A percentile compares a stretch with the other conserved stretches of the same genome.
These are phyloP conservation scores for Rosa lucieae DNA, from an alignment of 306 rosid genomes.

Conservation along the genomic window DNA sequence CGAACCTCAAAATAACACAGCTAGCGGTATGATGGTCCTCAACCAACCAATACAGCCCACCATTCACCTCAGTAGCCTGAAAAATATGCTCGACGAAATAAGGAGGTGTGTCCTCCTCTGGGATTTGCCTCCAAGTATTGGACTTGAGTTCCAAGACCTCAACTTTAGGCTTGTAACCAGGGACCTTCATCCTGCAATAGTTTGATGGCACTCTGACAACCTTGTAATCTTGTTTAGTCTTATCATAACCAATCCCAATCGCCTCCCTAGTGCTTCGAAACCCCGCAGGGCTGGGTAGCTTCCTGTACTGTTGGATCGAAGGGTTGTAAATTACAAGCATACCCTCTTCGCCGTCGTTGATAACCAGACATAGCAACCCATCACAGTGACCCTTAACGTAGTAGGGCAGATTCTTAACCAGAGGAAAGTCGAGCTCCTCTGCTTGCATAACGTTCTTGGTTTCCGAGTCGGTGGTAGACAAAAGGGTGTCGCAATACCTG, in stretches of 20 bases:
- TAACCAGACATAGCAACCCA: constrained; percentile 41
- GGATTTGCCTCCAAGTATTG: constrained; percentile 33
- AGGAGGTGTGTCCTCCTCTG: constrained; percentile 34
- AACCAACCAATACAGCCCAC: constrained; percentile 38
- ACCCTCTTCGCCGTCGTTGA: constrained; percentile 37
- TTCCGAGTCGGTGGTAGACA: constrained; percentile 25
- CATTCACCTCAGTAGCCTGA: constrained; percentile 31
- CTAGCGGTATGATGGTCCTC: constrained; percentile 10
- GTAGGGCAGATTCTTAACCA: constrained; percentile 27
- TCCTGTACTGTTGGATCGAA: constrained; percentile 31
- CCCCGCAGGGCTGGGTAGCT: constrained; percentile 25
- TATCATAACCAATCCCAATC: constrained; percentile 34
- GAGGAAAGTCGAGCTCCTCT: constrained; percentile 19
- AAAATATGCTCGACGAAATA: constrained; percentile 39
- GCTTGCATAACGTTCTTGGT: constrained; percentile 15
- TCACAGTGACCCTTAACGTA: constrained; percentile 51
- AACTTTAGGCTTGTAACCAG: constrained; percentile 22
- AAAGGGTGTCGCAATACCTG: constrained; percentile 36
- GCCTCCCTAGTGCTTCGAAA: constrained; percentile 37
- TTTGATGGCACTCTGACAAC: constrained; percentile 37
- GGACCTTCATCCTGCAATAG: constrained; percentile 30
- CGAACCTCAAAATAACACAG: constrained; percentile 33
- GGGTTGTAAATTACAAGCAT: constrained; percentile 41
- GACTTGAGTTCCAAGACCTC: constrained; percentile 25
- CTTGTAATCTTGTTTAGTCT: constrained; percentile 24